These are phyloP conservation scores for Rhododendron kiyosumense DNA, from an alignment of 148 eudicot genomes.

Conservation along the genomic window DNA sequence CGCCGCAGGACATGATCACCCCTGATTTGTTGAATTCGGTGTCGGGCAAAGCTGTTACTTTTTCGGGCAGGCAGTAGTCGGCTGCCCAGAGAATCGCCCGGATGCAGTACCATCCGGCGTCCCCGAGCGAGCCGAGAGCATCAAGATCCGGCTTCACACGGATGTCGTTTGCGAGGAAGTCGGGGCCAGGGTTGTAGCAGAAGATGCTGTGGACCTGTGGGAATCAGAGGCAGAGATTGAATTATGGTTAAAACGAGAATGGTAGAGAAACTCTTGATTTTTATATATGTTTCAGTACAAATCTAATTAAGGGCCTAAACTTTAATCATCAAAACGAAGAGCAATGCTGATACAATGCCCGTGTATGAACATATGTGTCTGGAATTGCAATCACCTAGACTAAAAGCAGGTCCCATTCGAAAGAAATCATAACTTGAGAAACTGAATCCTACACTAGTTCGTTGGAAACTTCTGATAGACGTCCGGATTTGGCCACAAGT, in stretches of 20 bases:
- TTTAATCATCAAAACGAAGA: neutral
- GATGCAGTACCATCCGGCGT: conserved; percentile 46
- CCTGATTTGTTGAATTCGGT: conserved; percentile 31
- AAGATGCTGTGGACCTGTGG: conserved; percentile 36
- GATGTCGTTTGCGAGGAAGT: conserved; percentile 43
- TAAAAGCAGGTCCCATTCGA: too few relatives aligned
- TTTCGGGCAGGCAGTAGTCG: conserved; percentile 37
- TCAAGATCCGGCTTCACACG: conserved; percentile 49
- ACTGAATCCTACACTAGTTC: too few relatives aligned
- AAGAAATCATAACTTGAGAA: too few relatives aligned
- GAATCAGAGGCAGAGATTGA: conserved; percentile 17
- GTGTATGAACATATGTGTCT: neutral
- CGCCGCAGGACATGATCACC: conserved; percentile 40
- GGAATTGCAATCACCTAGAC: too few relatives aligned
- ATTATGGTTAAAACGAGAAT: neutral
- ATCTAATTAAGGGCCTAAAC: neutral
- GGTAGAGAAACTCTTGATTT: neutral
- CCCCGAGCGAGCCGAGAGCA: conserved; percentile 49
- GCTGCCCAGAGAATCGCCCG: conserved; percentile 36
- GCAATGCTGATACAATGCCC: neutral
- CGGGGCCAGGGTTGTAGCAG: conserved; percentile 20
- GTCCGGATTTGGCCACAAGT: too few relatives aligned
- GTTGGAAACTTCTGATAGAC: too few relatives aligned
- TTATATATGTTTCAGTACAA: neutral
- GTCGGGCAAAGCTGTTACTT: conserved; percentile 29